phyloP scores from a whole-genome alignment of 257 asterid species.

The Verbascum thapsus region DNA sequence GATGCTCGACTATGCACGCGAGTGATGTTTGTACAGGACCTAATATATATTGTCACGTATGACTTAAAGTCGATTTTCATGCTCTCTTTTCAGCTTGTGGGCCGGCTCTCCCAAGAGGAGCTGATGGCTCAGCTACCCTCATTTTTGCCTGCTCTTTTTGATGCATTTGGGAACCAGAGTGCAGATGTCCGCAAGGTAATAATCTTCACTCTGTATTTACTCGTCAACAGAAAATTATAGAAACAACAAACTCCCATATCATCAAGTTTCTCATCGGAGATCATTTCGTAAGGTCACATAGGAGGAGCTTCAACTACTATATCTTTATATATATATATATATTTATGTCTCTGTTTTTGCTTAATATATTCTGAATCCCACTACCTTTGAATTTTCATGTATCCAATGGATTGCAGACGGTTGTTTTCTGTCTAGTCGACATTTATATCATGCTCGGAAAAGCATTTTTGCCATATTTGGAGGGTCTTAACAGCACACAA shows the following conservation, averaged over 20 bases:
- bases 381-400: constrained; percentile 8
- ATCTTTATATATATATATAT: no score
- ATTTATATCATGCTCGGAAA: constrained; percentile 94
- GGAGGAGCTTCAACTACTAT: no score
- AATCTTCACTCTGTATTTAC: constrained; percentile 6
- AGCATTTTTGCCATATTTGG: constrained; percentile 91
- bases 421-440: constrained; percentile 96
- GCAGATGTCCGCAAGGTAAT: constrained; percentile 98
- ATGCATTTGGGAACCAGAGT: constrained; percentile 96
- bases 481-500: constrained; percentile 90
- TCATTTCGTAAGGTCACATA: not conserved
- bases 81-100: constrained; percentile 72
- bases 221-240: not conserved
- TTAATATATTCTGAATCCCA: not conserved
- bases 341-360: not conserved
- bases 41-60: constrained; percentile 20
- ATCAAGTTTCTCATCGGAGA: not conserved
- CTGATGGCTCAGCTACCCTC: constrained; percentile 82
- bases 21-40: not conserved
- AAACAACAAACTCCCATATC: not conserved
- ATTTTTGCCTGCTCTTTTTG: constrained; percentile 94
- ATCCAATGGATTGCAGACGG: constrained; percentile 68
- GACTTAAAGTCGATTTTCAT: constrained; percentile 22
- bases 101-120: constrained; percentile 91
- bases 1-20: not conserved